Evolutionary conservation across 179 eudicot species (phyloP).

Genomic region (Spergularia azorica): DNA sequence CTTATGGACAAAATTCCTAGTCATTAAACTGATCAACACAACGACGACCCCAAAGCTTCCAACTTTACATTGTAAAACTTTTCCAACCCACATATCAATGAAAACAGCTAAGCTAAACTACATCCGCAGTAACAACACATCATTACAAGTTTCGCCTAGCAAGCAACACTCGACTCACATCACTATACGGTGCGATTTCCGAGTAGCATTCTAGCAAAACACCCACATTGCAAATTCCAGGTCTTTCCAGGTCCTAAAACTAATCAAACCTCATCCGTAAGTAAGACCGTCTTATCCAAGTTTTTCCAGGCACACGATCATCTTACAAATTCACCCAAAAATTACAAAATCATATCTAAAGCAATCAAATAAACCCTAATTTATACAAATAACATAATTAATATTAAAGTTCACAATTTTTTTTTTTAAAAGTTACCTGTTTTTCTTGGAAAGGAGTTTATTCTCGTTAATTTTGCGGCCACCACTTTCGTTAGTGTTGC

Average conservation of each 20-base stretch:
- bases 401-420: neutral
- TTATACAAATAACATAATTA: neutral
- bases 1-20: no score
- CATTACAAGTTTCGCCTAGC: neutral
- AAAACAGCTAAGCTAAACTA: no score
- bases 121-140: neutral
- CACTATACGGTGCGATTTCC: no score
- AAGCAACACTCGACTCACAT: neutral
- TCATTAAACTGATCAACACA: no score
- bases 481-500: constrained; percentile 89
- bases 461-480: constrained; percentile 98
- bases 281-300: neutral
- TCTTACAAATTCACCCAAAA: neutral
- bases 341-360: neutral
- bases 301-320: no score
- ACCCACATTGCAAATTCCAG: no score
- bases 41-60: no score
- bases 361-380: neutral
- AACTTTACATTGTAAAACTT: no score
- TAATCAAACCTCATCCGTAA: neutral
- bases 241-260: no score
- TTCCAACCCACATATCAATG: no score
- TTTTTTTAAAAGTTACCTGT: constrained; percentile 42
- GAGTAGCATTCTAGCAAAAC: no score
- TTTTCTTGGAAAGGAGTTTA: constrained; percentile 91